Base-by-base conservation (phyloP, 345 rosid species). In the Cardamine resedifolia region DNA sequence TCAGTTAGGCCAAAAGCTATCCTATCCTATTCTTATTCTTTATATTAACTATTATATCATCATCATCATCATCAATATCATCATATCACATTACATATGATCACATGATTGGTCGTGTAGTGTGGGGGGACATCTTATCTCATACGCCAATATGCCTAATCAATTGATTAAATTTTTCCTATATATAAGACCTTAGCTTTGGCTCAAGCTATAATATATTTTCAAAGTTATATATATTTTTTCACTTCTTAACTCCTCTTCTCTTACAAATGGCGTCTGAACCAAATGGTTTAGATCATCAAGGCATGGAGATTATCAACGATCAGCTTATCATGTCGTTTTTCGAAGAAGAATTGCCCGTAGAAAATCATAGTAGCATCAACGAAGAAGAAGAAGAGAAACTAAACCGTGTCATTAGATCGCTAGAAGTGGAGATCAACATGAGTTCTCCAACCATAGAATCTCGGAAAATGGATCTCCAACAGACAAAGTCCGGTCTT, bases 381-480 rank as follows among this genome's bases (percentile, higher is more conserved):
- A 75, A 52, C 57, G 53, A 75, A 68, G 79, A 76, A 38, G 82
- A 78, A n/a, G 83, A 79, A 18, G 84, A 81, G 64, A 80, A 73
- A 53, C 7, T 84, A 48, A 74, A 83, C 23, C 51, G 80, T 11
- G 78, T 83, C 27, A 86, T 86, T 44, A 81, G 73, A 47, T 84
- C 88, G 6, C 59, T 84, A 21, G 87, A 83, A 65, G 84, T 82
- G 8, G 88, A 83, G 82, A 80, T 84, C 68, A 75, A 81, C 68
- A 68, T 50, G 31, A 71, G 58, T 41, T 70, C 75, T 63, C 33
- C 59, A 4, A 19, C 10, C 47, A 18, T 38, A 14, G 77, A 68
- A 18, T 33, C 58, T 55, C 38, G 27, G 3, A 66, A 20, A 64
- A 48, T 20, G 45, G 77, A 75, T 52, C 16, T 28, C 9, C 57